Evolutionary conservation across 2,329 filamentous ascomycete genomes (phyloP), one percentile per base, ranked within the genome.

Genomic region (Daldinia sp.): DNA sequence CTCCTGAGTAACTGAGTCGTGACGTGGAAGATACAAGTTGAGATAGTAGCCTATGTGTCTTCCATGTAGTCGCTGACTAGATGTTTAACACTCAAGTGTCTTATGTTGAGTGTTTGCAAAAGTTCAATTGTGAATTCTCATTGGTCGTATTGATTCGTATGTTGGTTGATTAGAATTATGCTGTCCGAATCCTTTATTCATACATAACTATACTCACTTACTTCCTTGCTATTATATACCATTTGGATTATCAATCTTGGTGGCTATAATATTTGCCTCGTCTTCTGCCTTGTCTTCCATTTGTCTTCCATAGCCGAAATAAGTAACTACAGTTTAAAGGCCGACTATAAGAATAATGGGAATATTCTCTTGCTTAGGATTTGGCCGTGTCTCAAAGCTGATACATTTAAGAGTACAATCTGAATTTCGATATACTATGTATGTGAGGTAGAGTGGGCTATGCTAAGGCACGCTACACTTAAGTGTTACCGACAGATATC

Each of bases 201-300:
- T n/a, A 44, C 18, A 42, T 10, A 18, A 44, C 10, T 20, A 44
- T 44, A 44, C 18, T 44, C 41, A 23, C 42, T 20, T 23, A 4
- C n/a, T 44, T 44, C 41, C 41, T 44, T 44, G 20, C 18, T 10
- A 44, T 44, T 44, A 44, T 44, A 44, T 44, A 44, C 41, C 6
- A 46, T 7, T 4, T 26, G 13, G 18, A 15, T 12, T 5, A 7
- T 15, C 4, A n/a, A 35, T 10, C 10, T 35, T 7, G 2, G 10
- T 33, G 30, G 30, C 20, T 41, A 33, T n/a, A 3, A 46, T 46
- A 46, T 46, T 46, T 2, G 42, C 42, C 42, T 23, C 3, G 9
- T 15, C 20, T 13, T 46, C 42, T 46, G 42, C 42, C 42, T 46
- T 23, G 18, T n/a, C 39, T 5, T 7, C 6, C 39, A 18, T 42